Evolutionary conservation across 1,284 basidiomycete species (phyloP), one percentile per base, ranked within the genome.

Genomic region (Ustilago bromivora): DNA sequence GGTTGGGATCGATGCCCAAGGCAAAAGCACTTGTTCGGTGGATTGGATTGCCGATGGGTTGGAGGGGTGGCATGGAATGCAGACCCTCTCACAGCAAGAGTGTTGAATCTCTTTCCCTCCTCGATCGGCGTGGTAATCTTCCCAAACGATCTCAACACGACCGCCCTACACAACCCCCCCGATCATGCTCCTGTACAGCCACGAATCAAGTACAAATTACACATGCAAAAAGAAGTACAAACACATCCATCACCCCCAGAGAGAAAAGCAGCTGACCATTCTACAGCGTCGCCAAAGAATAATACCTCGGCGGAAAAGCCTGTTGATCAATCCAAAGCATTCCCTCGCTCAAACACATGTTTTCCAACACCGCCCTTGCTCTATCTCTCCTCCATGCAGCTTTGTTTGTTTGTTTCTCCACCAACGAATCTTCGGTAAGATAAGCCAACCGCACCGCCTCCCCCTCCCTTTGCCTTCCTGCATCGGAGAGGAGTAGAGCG

Each of bases 301-400:
- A 82, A 57, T 82, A 82, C 3, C 79, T 31, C 12, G 66, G 58
- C 9, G 78, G 79, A 43, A 71, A 68, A 49, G 92, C 92, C 86
- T 95, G 94, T 47, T 93, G 92, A 84, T 99, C 96, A 38, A 98
- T 85, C 96, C 96, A 99, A 61, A 94, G 95, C 49, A 97, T 88
- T 0, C 95, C 96, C 79, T 98, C 95, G 38, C 92, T 89, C 79
- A 95, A 89, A 13, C 95, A 89, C 91, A 96, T 95, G 78, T 96
- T 95, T 73, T 95, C 92, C 80, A 99, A 86, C 2, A 92, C 94
- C 5, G 91, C 90, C 43, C 89, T 88, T 0, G 94, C 92, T 34
- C 96, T 89, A 19, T 93, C 92, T 43, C 89, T 85, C 0, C 90
- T 90, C 96, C 96, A 98, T 4, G 91, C 91, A 1, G 58, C 47